Percentiles rank a stretch among this genome's conserved stretches.
Evolutionary conservation across 2,329 filamentous ascomycete genomes (phyloP).

Genomic region (Colletotrichum scovillei): DNA sequence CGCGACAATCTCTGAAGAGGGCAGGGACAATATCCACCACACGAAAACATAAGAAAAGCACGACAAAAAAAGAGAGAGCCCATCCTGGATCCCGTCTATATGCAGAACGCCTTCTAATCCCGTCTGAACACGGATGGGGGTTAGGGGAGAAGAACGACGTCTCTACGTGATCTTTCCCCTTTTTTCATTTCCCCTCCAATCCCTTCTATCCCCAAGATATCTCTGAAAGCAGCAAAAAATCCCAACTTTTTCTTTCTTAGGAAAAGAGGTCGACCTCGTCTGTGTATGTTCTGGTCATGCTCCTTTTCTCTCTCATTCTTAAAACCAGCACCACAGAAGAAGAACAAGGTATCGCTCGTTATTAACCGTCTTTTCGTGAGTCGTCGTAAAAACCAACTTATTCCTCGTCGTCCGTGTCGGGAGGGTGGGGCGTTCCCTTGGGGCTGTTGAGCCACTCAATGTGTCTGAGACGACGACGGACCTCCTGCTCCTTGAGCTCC

Average conservation of each 20-base stretch:
- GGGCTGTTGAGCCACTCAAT: constrained; percentile 86
- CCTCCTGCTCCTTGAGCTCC: constrained; percentile 93
- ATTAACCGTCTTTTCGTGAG: constrained; percentile 24
- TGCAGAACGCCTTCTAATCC: constrained; percentile 32
- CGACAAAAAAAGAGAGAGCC: background rate
- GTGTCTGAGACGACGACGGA: constrained; percentile 86
- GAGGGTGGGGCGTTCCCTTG: constrained; percentile 83
- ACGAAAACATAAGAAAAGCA: background rate
- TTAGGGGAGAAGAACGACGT: background rate
- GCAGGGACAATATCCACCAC: background rate
- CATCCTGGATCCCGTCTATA: constrained; percentile 29
- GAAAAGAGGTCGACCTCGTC: background rate
- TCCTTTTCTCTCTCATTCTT: constrained; percentile 14
- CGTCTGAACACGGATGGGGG: constrained; percentile 4
- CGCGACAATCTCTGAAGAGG: background rate
- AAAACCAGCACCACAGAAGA: constrained; percentile 10
- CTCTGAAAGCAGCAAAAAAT: constrained; percentile 7
- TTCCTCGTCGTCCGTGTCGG: constrained; percentile 82
- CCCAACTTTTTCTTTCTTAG: constrained; percentile 4
- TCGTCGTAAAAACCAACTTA: constrained; percentile 33
- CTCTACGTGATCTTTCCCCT: background rate
- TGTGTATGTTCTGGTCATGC: background rate
- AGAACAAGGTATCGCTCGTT: constrained; percentile 20
- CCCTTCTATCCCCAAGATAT: constrained; percentile 2
- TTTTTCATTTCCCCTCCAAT: too few relatives aligned